A percentile compares a stretch with the other conserved stretches of the same genome.
phyloP scores from a whole-genome alignment of 768 basidiomycete species.

The Infundibulicybe gibba region DNA sequence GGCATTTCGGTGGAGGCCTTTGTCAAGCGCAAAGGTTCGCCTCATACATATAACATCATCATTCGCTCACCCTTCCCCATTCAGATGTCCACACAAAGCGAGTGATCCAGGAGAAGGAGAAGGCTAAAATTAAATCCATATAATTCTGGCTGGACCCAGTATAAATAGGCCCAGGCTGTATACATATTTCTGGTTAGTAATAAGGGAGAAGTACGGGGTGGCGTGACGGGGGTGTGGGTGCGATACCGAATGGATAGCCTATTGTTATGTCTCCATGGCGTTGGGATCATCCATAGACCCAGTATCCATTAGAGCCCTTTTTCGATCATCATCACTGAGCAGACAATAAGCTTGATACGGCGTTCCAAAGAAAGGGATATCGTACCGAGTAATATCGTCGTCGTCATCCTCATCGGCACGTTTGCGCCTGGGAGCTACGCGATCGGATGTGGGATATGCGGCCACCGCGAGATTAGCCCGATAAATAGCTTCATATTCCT shows the following conservation, averaged over 20 bases:
- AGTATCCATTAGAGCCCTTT: conserved; percentile 38
- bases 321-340: conserved; percentile 41
- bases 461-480: conserved; percentile 71
- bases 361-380: no score
- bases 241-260: neutral
- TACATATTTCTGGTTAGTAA: neutral
- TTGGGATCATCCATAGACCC: conserved; percentile 32
- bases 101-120: conserved; percentile 80
- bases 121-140: conserved; percentile 75
- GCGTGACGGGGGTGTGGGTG: neutral
- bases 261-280: conserved; percentile 45
- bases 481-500: conserved; percentile 96
- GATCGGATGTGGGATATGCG: conserved; percentile 45
- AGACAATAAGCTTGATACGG: neutral
- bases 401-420: conserved; percentile 76
- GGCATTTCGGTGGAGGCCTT: conserved; percentile 93
- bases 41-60: conserved; percentile 7
- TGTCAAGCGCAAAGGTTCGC: conserved; percentile 81
- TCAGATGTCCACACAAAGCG: conserved; percentile 79
- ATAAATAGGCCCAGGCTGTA: neutral
- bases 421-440: conserved; percentile 56
- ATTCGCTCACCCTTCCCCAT: conserved; percentile 7
- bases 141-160: conserved; percentile 26
- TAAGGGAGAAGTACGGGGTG: neutral
- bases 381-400: conserved; percentile 33